Percentiles rank a stretch among this genome's conserved stretches.
Conservation (phyloP, 768 basidiomycete genomes). For the Suillus clintonianus region DNA sequence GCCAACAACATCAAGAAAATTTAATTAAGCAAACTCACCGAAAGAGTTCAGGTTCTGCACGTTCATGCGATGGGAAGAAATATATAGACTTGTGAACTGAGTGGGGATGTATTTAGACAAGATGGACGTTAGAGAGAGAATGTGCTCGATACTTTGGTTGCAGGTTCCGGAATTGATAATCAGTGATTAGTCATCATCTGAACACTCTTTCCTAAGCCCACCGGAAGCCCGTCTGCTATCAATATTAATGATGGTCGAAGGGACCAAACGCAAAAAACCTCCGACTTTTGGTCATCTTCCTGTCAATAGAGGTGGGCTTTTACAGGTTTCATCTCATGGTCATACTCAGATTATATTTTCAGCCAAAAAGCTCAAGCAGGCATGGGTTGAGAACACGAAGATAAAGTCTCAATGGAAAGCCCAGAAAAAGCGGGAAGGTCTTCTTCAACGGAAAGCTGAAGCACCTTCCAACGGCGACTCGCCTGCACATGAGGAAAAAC, state of each 20-base stretch:
- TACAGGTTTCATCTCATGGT: not conserved
- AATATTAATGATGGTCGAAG: slow-evolving; percentile 11
- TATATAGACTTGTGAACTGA: slow-evolving; percentile 46
- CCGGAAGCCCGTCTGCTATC: slow-evolving; percentile 1
- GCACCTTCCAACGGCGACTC: not conserved
- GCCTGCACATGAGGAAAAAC: slow-evolving; percentile 1
- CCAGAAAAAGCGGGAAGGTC: slow-evolving; percentile 57
- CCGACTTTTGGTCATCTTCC: slow-evolving; percentile 75
- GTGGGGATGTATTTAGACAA: slow-evolving; percentile 38
- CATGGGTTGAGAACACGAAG: slow-evolving; percentile 78
- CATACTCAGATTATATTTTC: slow-evolving; percentile 10
- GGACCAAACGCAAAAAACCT: slow-evolving; percentile 47
- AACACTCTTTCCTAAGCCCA: slow-evolving; percentile 16
- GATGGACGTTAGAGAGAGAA: slow-evolving; percentile 27
- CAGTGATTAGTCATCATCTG: slow-evolving; percentile 9
- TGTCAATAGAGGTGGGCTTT: slow-evolving; percentile 52
- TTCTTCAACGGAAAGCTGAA: slow-evolving; percentile 16
- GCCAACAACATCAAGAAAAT: not conserved
- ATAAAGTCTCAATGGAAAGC: slow-evolving; percentile 78
- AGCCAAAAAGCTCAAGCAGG: slow-evolving; percentile 82
- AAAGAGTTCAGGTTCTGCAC: slow-evolving; percentile 87
- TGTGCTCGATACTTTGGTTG: slow-evolving; percentile 12
- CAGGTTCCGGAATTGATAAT: slow-evolving; percentile 24
- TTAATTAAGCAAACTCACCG: slow-evolving; percentile 44
- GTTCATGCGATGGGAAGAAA: slow-evolving; percentile 81